These are phyloP conservation scores for Rutstroemia sp. DNA, from an alignment of 2,329 filamentous ascomycete genomes.

Conservation along the genomic window DNA sequence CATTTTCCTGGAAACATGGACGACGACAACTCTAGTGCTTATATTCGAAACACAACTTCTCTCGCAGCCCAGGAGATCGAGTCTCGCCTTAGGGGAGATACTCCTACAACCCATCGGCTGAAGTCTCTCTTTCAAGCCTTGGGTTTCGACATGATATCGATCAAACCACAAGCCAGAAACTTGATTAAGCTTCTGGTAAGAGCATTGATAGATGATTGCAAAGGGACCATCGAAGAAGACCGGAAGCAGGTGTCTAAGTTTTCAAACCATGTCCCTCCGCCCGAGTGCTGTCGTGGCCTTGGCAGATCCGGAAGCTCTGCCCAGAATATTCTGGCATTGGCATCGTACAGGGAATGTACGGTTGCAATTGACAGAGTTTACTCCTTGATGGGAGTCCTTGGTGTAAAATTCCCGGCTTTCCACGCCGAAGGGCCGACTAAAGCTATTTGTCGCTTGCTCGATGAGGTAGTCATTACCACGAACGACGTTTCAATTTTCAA, in stretches of 20 bases:
- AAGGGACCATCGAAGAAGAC: slow-evolving; percentile 2
- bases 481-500: slow-evolving; percentile 32
- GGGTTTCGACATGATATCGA: slow-evolving; percentile 4
- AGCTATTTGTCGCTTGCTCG: slow-evolving; percentile 27
- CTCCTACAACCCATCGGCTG: not conserved
- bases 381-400: slow-evolving; percentile 30
- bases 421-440: slow-evolving; percentile 28
- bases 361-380: slow-evolving; percentile 28
- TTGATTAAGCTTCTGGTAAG: slow-evolving; percentile 10
- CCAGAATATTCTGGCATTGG: slow-evolving; percentile 23
- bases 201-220: slow-evolving; percentile 6
- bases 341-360: slow-evolving; percentile 23
- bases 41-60: slow-evolving; percentile 7
- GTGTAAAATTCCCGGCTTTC: slow-evolving; percentile 29
- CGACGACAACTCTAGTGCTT: slow-evolving; percentile 4
- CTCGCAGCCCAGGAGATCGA: slow-evolving; percentile 11
- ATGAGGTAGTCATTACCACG: slow-evolving; percentile 26
- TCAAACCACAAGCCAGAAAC: slow-evolving; percentile 2
- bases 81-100: not conserved
- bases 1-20: slow-evolving; percentile 10
- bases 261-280: slow-evolving; percentile 3
- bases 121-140: slow-evolving; percentile 5
- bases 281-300: slow-evolving; percentile 9
- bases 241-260: slow-evolving; percentile 4
- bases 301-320: slow-evolving; percentile 22